These are phyloP conservation scores for Ruellia speciosa DNA, from an alignment of 305 asterid genomes.

Conservation along the genomic window DNA sequence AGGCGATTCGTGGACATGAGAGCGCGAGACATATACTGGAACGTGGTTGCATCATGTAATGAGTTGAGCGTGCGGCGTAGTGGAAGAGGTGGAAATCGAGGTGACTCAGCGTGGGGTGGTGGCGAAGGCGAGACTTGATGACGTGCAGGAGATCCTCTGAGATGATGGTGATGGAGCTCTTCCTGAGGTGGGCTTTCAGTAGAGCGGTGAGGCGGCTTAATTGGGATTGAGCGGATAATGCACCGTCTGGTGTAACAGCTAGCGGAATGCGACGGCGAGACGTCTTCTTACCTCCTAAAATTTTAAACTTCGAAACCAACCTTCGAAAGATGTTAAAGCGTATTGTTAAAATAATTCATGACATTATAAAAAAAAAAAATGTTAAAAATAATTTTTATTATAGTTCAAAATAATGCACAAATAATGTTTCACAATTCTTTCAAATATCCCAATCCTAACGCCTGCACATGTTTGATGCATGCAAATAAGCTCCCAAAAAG, in stretches of 20 bases:
- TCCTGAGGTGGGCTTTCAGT: slow-evolving; percentile 34
- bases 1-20: slow-evolving; percentile 69
- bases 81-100: no score
- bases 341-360: no score
- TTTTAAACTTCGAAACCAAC: no score
- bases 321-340: no score
- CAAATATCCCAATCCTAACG: no score
- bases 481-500: no score
- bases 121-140: slow-evolving; percentile 56
- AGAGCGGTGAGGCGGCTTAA: slow-evolving; percentile 31
- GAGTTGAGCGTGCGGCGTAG: slow-evolving; percentile 78
- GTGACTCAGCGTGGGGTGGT: slow-evolving; percentile 65
- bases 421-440: no score
- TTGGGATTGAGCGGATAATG: slow-evolving; percentile 30
- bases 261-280: slow-evolving; percentile 29
- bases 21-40: slow-evolving; percentile 72
- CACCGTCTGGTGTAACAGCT: slow-evolving; percentile 27
- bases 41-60: slow-evolving; percentile 79
- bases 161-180: slow-evolving; percentile 36
- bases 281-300: no score
- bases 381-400: no score
- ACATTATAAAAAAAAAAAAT: no score
- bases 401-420: no score
- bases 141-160: slow-evolving; percentile 61
- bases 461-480: no score